Percentiles rank a stretch among this genome's conserved stretches.
phyloP scores from a whole-genome alignment of 306 rosid species.

The Lagenaria siceraria region DNA sequence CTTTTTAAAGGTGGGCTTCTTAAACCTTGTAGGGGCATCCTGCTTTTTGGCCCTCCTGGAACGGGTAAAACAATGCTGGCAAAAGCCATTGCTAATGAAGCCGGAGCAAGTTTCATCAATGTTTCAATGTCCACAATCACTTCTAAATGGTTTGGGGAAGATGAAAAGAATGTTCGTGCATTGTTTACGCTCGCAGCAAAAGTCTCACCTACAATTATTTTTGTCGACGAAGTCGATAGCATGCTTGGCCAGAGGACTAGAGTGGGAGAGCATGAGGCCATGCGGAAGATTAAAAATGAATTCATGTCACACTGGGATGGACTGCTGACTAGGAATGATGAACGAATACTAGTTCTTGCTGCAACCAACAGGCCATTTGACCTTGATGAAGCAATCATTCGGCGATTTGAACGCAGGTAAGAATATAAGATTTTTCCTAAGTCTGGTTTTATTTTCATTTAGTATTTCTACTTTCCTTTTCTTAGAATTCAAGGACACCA shows the following conservation, averaged over 20 bases:
- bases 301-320: conserved; percentile 75
- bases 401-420: conserved; percentile 60
- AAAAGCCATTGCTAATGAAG: conserved; percentile 68
- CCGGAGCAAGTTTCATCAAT: conserved; percentile 66
- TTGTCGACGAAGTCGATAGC: conserved; percentile 66
- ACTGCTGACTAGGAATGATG: conserved; percentile 31
- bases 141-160: conserved; percentile 50
- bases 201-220: conserved; percentile 58
- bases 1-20: conserved; percentile 52
- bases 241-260: conserved; percentile 59
- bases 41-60: conserved; percentile 70
- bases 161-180: conserved; percentile 56
- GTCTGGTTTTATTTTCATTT: background rate
- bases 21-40: conserved; percentile 53
- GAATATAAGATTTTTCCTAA: background rate
- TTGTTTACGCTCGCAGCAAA: conserved; percentile 54
- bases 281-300: conserved; percentile 60
- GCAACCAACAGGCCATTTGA: conserved; percentile 73
- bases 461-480: background rate
- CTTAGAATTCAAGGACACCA: background rate
- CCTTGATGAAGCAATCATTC: conserved; percentile 62
- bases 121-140: conserved; percentile 60
- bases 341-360: conserved; percentile 47
- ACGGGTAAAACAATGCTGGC: conserved; percentile 67
- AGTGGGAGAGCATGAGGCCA: conserved; percentile 47